These are phyloP conservation scores for Fusarium albosuccineum DNA, from an alignment of 2,329 filamentous ascomycete species.

Conservation along the genomic window DNA sequence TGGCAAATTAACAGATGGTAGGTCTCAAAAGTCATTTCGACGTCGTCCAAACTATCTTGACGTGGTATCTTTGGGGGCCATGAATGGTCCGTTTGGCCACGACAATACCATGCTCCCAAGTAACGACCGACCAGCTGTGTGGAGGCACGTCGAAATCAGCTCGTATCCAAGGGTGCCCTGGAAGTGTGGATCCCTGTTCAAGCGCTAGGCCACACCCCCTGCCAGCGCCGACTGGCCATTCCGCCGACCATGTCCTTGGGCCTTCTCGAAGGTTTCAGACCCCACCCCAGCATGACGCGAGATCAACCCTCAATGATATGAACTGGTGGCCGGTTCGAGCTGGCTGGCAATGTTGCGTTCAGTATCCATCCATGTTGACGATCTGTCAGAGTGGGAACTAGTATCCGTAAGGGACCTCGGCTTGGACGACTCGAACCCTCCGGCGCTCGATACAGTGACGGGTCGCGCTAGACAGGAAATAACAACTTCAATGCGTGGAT, in stretches of 20 bases:
- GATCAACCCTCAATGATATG: conserved; percentile 45
- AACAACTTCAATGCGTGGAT: conserved; percentile 10
- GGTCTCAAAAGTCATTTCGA: conserved; percentile 31
- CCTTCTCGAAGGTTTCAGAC: conserved; percentile 50
- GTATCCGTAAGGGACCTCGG: conserved; percentile 25
- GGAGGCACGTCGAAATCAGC: conserved; percentile 43
- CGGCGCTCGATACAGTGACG: conserved; percentile 4
- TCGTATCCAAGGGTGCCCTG: conserved; percentile 36
- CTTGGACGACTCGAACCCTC: conserved; percentile 21
- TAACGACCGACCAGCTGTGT: conserved; percentile 36
- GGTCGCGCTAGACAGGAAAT: conserved; percentile 10
- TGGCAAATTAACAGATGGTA: conserved; percentile 27
- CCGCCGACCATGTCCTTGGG: conserved; percentile 50
- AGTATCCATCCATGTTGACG: conserved; percentile 43
- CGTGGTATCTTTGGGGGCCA: conserved; percentile 27
- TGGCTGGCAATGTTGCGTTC: conserved; percentile 31
- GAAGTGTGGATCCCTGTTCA: conserved; percentile 20
- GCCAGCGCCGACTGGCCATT: conserved; percentile 40
- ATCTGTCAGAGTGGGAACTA: conserved; percentile 36
- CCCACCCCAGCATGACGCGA: conserved; percentile 44
- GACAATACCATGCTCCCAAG: conserved; percentile 41
- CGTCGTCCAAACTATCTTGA: conserved; percentile 17
- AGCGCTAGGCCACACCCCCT: conserved; percentile 40
- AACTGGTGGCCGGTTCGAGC: conserved; percentile 37
- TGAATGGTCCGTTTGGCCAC: conserved; percentile 40